A percentile compares a stretch with the other conserved stretches of the same genome.
Evolutionary conservation across 768 basidiomycete species (phyloP).

Genomic region (Trametes villosa): DNA sequence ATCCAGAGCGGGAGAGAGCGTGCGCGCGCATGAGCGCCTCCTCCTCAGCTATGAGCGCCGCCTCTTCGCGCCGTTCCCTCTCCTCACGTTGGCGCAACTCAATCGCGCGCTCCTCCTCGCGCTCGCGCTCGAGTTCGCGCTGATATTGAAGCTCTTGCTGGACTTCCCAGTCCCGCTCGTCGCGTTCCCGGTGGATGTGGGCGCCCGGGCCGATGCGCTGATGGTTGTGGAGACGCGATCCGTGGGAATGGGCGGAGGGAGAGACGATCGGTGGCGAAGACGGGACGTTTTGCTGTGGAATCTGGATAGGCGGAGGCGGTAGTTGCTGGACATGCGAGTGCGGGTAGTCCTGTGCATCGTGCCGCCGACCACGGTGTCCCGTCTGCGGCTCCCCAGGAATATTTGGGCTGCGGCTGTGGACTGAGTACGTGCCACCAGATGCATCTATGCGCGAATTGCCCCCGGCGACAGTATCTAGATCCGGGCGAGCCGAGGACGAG

Average conservation of each 20-base stretch:
- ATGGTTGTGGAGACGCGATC: slow-evolving; percentile 51
- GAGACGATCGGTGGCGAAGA: slow-evolving; percentile 40
- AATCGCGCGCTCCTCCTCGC: slow-evolving; percentile 27
- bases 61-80: slow-evolving; percentile 29
- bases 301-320: slow-evolving; percentile 40
- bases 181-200: slow-evolving; percentile 52
- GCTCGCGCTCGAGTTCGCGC: slow-evolving; percentile 29
- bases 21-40: slow-evolving; percentile 20
- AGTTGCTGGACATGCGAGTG: slow-evolving; percentile 27
- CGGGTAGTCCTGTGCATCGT: slow-evolving; percentile 50
- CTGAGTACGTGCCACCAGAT: slow-evolving; percentile 45
- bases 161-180: slow-evolving; percentile 40
- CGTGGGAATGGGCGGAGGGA: slow-evolving; percentile 22
- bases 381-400: slow-evolving; percentile 21
- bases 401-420: slow-evolving; percentile 29
- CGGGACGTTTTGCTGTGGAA: slow-evolving; percentile 26
- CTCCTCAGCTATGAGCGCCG: slow-evolving; percentile 21
- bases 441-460: slow-evolving; percentile 25
- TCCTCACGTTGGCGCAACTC: slow-evolving; percentile 22
- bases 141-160: slow-evolving; percentile 31
- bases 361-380: slow-evolving; percentile 52
- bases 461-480: slow-evolving; percentile 27
- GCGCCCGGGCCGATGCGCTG: slow-evolving; percentile 69
- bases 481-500: slow-evolving; percentile 39
- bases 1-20: slow-evolving; percentile 31